Evolutionary conservation across 352 stramenopile genomes (phyloP), one percentile per base, ranked within the genome.

Genomic region (Pythium guiyangense): DNA sequence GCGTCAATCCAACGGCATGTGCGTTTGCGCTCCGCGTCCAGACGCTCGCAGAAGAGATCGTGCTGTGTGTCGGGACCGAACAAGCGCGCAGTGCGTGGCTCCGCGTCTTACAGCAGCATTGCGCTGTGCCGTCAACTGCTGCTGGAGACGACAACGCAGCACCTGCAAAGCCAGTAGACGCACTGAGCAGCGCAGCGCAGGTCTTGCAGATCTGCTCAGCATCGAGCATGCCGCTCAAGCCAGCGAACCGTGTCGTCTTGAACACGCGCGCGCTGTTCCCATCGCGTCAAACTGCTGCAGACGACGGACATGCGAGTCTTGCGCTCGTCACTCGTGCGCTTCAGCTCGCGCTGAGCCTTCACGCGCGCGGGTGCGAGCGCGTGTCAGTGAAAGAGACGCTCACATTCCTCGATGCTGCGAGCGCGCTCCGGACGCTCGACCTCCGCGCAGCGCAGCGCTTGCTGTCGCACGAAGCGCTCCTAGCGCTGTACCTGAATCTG

Each of bases 401-500:
- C 6, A 77, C 71, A 22, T 94, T 94, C 54, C 66, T 92, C 20
- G 77, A 92, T 45, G 63, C 76, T 14, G 84, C 81, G 0, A 90
- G 78, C 49, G 67, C 66, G 4, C 46, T 94, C 11, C 74, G 82
- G 22, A 59, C 39, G 12, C 64, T 92, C 46, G 70, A 94, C 52
- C 50, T 92, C 29, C n/a, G 70, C 10, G 34, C 57, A 0, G 42
- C 91, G 2, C 60, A 86, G 12, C 58, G 66, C 18, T 66, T 49
- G 12, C 64, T 58, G 4, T 75, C 67, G 5, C 79, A 92, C 29
- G 84, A 94, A 62, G 68, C 87, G 18, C 75, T 86, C 20, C 48
- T 92, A 1, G 59, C 74, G 9, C 91, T 94, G 46, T 92, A 86
- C 46, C 63, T 94, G 51, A 94, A 94, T 55, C 47, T 94, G 52